Conservation (phyloP, 495 filamentous ascomycete species). For the Neurospora pannonica region DNA sequence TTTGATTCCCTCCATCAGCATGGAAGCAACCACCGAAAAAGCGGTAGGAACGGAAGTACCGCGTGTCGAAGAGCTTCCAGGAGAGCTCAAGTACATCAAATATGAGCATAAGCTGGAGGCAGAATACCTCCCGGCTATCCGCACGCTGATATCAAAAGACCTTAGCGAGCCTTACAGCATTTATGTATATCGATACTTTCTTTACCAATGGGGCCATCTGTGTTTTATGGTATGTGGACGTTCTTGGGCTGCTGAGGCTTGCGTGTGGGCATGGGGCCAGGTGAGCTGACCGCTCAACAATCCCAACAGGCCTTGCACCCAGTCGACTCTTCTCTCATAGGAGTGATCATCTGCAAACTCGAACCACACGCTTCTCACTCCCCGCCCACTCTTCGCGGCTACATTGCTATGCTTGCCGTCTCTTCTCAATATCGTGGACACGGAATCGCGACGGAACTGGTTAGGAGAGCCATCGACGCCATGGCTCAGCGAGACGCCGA, state of each 20-base stretch:
- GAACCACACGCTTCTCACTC: constrained; percentile 67
- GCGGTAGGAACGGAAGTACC: not conserved
- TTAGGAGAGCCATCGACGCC: constrained; percentile 82
- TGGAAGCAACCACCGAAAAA: constrained; percentile 10
- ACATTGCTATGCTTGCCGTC: constrained; percentile 97
- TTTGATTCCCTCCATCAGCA: not conserved
- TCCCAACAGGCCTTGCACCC: constrained; percentile 55
- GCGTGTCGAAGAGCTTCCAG: constrained; percentile 24
- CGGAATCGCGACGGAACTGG: constrained; percentile 86
- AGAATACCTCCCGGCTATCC: constrained; percentile 75
- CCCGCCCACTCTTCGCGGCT: constrained; percentile 74
- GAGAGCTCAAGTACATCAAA: constrained; percentile 67
- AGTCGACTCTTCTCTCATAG: constrained; percentile 46
- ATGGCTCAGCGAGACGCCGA: constrained; percentile 81
- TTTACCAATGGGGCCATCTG: constrained; percentile 95
- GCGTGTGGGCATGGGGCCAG: not conserved
- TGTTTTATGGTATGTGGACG: constrained; percentile 67
- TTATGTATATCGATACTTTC: constrained; percentile 97
- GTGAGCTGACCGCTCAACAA: constrained; percentile 1
- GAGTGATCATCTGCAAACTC: constrained; percentile 93
- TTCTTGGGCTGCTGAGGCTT: not conserved
- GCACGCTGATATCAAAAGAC: constrained; percentile 90
- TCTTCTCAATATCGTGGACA: constrained; percentile 65
- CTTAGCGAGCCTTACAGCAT: constrained; percentile 99
- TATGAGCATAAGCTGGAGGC: constrained; percentile 74